phyloP scores from a whole-genome alignment of 805 yeast genomes.

The Candida boleticola region DNA sequence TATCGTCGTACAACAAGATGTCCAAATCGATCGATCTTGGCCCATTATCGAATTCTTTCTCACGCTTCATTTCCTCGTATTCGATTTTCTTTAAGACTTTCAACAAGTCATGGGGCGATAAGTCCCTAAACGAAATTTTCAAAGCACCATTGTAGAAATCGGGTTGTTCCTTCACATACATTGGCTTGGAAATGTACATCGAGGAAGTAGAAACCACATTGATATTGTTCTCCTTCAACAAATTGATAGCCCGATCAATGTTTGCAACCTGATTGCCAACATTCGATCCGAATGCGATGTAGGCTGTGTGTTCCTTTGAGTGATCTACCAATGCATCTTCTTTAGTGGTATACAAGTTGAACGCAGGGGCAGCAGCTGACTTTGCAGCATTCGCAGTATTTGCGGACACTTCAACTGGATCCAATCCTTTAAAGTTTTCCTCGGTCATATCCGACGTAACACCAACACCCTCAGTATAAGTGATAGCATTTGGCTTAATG shows the following conservation, averaged over 20 bases:
- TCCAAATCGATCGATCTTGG: constrained; percentile 92
- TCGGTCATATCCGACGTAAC: constrained; percentile 61
- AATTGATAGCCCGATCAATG: constrained; percentile 53
- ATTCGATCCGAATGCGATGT: constrained; percentile 88
- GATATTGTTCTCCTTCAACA: constrained; percentile 41
- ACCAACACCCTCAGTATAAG: constrained; percentile 87
- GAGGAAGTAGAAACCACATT: constrained; percentile 65
- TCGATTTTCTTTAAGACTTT: constrained; percentile 70
- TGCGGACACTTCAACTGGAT: constrained; percentile 15
- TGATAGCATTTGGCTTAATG: constrained; percentile 84
- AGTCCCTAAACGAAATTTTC: constrained; percentile 55
- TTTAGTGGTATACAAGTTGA: constrained; percentile 32
- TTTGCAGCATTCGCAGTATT: constrained; percentile 1
- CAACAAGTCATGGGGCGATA: constrained; percentile 63
- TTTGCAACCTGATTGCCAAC: constrained; percentile 68
- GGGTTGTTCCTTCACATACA: constrained; percentile 81
- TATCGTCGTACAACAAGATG: constrained; percentile 67
- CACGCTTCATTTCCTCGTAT: constrained; percentile 64
- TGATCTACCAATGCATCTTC: constrained; percentile 8
- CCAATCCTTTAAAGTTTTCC: constrained; percentile 33
- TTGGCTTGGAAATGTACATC: constrained; percentile 84
- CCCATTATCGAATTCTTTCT: constrained; percentile 82
- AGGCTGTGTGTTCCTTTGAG: constrained; percentile 49
- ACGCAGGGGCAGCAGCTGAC: constrained; percentile 12
- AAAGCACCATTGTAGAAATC: constrained; percentile 84